A percentile compares a stretch with the other conserved stretches of the same genome.
Evolutionary conservation across 176 grass and related monocot species (phyloP).

Genomic region (Triticum timopheevii): DNA sequence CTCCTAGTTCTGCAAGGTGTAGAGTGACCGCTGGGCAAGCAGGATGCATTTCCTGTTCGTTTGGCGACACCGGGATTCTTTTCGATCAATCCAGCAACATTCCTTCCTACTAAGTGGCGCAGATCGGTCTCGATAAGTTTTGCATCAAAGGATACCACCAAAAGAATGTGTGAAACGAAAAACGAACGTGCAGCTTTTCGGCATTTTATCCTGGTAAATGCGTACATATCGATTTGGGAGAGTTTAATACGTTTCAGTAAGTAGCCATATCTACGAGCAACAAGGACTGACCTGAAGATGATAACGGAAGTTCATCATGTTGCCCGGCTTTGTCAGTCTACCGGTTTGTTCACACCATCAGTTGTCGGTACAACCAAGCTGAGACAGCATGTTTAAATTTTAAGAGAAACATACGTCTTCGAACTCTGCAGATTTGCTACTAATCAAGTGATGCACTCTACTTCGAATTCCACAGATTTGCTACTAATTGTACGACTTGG

Average conservation of each 20-base stretch:
- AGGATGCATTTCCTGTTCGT: too few species aligned
- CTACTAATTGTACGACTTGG: not conserved
- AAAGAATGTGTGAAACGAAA: not conserved
- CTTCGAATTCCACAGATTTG: not conserved
- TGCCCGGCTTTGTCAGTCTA: not conserved
- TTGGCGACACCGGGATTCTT: too few species aligned
- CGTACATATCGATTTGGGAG: conserved; percentile 1
- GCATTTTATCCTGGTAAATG: conserved; percentile 2
- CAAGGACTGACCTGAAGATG: not conserved
- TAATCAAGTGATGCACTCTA: not conserved
- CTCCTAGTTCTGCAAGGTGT: too few species aligned
- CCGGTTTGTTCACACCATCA: not conserved
- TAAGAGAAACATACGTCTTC: not conserved
- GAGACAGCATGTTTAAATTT: not conserved
- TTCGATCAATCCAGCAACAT: too few species aligned
- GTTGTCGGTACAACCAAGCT: not conserved
- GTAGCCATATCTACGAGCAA: not conserved
- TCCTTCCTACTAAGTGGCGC: too few species aligned
- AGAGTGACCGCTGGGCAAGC: too few species aligned
- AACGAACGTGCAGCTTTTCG: not conserved
- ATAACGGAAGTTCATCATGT: not conserved
- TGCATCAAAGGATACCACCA: too few species aligned
- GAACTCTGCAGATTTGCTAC: not conserved
- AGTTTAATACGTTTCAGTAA: conserved; percentile 40
- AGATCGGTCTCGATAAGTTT: too few species aligned